Base-by-base conservation (phyloP, 345 rosid species). In the Cardamine chenopodiifolia region DNA sequence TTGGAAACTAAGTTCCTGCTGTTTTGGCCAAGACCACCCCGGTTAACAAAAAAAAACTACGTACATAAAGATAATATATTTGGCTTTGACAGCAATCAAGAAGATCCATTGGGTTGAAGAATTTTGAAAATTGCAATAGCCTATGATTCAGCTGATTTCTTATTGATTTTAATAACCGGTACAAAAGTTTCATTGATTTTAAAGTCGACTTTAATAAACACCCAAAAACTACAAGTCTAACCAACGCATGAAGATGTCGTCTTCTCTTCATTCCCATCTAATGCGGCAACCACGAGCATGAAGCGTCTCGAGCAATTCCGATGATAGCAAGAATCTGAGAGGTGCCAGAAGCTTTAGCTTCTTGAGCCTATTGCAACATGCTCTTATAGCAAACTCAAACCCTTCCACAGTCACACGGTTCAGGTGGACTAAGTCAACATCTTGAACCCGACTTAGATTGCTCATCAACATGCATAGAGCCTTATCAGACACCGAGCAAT, bases 351-450 rank as follows among this genome's bases (percentile, higher is more conserved):
- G 77, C 85, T 94, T 94, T 61, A 94, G 88, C 87, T 89, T 94
- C 81, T 91, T 89, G 35, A 94, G 83, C 81, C 91, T 80, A 39
- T 55, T 68, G 77, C 87, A 89, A 62, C 89, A 84, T 6, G 86
- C 85, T 81, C 88, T 74, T 13, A 91, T 82, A 2, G 94, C 91
- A 26, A 91, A 88, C 83, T 91, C 98, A 19, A 79, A 83, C 59
- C 97, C 97, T 81, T 87, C 89, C 18, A 83, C 85, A 0, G 91
- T 85, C 74, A 85, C 92, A 79, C 87, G 84, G 64, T 55, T 54
- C 49, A 94, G 83, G 79, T 84, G 85, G 53, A 91, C 94, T 67
- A 94, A 77, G 79, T 94, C 89, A n/a, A 82, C 97, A 4, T 94
- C 98, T 78, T 91, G 98, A 69, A 94, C 81, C 60, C 93, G 82